These are phyloP conservation scores for Epicoccum sorghinum DNA, from an alignment of 2,329 filamentous ascomycete species.

Conservation along the genomic window DNA sequence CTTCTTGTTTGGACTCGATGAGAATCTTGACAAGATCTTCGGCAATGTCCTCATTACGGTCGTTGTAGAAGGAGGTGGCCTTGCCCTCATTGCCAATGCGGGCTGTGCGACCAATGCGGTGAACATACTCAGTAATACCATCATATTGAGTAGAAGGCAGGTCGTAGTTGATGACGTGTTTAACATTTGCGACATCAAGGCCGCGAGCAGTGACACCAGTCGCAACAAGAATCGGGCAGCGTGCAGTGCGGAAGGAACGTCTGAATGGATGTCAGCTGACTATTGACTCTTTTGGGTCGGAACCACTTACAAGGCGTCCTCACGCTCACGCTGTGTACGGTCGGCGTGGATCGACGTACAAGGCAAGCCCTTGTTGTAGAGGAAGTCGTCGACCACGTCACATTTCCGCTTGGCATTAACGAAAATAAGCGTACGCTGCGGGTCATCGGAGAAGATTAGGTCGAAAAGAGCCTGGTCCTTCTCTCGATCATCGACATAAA, in stretches of 20 bases:
- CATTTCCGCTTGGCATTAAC: constrained; percentile 80
- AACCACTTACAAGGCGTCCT: constrained; percentile 77
- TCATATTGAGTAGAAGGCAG: constrained; percentile 75
- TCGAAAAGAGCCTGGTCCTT: constrained; percentile 77
- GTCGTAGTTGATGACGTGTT: constrained; percentile 94
- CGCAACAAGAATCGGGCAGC: constrained; percentile 79
- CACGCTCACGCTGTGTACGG: constrained; percentile 87
- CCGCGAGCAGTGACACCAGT: constrained; percentile 89
- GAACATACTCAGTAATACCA: constrained; percentile 92
- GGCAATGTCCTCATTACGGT: constrained; percentile 74
- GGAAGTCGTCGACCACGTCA: constrained; percentile 84
- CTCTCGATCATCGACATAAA: constrained; percentile 67
- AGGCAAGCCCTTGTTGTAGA: constrained; percentile 81
- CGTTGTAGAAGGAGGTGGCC: constrained; percentile 88
- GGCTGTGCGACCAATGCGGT: constrained; percentile 94
- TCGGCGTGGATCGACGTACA: constrained; percentile 88
- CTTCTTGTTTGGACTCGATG: constrained; percentile 74
- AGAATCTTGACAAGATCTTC: constrained; percentile 79
- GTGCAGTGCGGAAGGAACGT: constrained; percentile 77
- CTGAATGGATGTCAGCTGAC: constrained; percentile 41
- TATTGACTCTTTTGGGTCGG: neutral
- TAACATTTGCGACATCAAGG: constrained; percentile 84
- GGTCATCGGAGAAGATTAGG: constrained; percentile 71
- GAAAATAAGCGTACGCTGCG: constrained; percentile 85
- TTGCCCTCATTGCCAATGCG: constrained; percentile 87